phyloP scores from a whole-genome alignment of 140 eudicot species.

The Erigeron philadelphicus region DNA sequence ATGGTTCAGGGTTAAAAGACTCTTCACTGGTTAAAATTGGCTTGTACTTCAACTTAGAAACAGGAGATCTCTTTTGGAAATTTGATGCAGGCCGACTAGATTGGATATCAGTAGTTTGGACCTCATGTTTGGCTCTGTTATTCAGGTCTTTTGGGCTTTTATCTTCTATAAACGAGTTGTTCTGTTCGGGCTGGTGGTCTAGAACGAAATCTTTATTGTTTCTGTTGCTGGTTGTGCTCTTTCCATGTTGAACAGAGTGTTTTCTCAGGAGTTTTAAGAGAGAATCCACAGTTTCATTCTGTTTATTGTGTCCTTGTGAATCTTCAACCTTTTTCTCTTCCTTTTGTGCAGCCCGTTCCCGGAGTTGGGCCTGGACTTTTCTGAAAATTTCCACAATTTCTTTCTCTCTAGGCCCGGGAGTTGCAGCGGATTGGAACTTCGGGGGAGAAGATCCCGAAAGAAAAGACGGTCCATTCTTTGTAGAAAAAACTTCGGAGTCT shows the following conservation, averaged over 20 bases:
- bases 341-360: slow-evolving; percentile 63
- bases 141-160: slow-evolving; percentile 27
- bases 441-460: slow-evolving; percentile 38
- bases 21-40: slow-evolving; percentile 38
- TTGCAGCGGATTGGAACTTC: slow-evolving; percentile 46
- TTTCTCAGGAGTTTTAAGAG: slow-evolving; percentile 71
- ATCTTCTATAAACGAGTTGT: slow-evolving; percentile 33
- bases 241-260: slow-evolving; percentile 69
- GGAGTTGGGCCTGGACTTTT: slow-evolving; percentile 76
- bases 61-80: slow-evolving; percentile 82
- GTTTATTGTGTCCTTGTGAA: slow-evolving; percentile 52
- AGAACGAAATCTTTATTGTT: slow-evolving; percentile 39
- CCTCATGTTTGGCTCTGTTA: slow-evolving; percentile 29
- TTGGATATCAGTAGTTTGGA: slow-evolving; percentile 31
- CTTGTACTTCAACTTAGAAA: slow-evolving; percentile 52
- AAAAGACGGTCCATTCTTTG: slow-evolving; percentile 59
- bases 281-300: slow-evolving; percentile 76
- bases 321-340: slow-evolving; percentile 66
- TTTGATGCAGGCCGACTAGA: slow-evolving; percentile 57
- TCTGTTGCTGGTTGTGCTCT: slow-evolving; percentile 34
- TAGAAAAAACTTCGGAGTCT: slow-evolving; percentile 57
- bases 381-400: slow-evolving; percentile 79
- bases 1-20: slow-evolving; percentile 27
- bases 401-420: slow-evolving; percentile 75
- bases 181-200: slow-evolving; percentile 45